Evolutionary conservation across 805 yeast species (phyloP).

Genomic region (Suhomyces xylopsoci): DNA sequence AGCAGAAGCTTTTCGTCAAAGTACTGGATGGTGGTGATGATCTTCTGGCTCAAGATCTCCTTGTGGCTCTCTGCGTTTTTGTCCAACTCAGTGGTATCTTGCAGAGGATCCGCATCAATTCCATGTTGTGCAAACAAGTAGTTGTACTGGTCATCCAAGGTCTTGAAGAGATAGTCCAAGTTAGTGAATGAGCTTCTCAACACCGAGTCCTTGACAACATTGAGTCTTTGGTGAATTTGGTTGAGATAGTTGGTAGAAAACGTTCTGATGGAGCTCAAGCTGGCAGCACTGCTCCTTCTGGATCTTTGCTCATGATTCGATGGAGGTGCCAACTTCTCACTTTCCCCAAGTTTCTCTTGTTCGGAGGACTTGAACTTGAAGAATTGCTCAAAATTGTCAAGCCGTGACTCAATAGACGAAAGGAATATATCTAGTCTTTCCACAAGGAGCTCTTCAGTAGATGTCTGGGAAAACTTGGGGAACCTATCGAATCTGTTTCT

Average conservation of each 20-base stretch:
- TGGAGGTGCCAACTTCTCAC: neutral
- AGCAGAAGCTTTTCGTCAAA: conserved; percentile 40
- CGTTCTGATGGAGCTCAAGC: conserved; percentile 25
- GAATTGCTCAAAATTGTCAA: conserved; percentile 39
- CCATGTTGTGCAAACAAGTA: conserved; percentile 22
- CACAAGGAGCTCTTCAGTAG: conserved; percentile 38
- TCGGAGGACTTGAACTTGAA: conserved; percentile 27
- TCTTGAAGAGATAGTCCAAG: conserved; percentile 36
- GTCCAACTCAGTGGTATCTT: conserved; percentile 7
- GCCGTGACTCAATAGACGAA: conserved; percentile 40
- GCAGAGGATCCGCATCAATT: neutral
- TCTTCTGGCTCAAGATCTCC: conserved; percentile 34
- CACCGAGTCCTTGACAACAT: conserved; percentile 34
- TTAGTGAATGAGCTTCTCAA: conserved; percentile 36
- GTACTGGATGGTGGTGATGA: conserved; percentile 40
- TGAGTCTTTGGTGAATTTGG: conserved; percentile 34
- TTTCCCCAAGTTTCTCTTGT: conserved; percentile 1
- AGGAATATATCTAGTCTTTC: conserved; percentile 41
- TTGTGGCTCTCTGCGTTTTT: conserved; percentile 13
- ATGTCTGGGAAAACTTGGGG: neutral
- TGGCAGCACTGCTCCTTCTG: conserved; percentile 28
- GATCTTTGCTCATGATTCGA: conserved; percentile 7
- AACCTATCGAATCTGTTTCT: conserved; percentile 10
- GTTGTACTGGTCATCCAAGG: conserved; percentile 41
- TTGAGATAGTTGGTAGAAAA: conserved; percentile 33